Percentiles rank a stretch among this genome's conserved stretches.
These are phyloP conservation scores for Monosporozyma aerobia DNA, from an alignment of 805 yeast species.

Conservation along the genomic window DNA sequence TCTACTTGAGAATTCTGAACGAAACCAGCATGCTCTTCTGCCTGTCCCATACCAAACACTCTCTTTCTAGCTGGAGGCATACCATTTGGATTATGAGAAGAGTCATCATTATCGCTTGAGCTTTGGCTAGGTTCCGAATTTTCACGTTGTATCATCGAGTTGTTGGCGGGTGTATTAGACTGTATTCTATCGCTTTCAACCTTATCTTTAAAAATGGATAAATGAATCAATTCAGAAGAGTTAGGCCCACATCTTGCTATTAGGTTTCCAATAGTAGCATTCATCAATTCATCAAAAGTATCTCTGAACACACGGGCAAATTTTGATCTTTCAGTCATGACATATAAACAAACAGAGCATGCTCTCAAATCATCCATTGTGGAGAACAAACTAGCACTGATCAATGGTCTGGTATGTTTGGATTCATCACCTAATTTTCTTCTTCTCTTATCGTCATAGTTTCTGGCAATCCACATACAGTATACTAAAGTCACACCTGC, in stretches of 20 bases:
- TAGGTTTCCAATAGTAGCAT: constrained; percentile 53
- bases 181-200: neutral
- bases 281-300: constrained; percentile 57
- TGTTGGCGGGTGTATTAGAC: neutral
- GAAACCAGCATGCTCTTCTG: constrained; percentile 19
- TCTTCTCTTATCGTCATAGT: constrained; percentile 48
- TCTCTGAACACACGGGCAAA: constrained; percentile 56
- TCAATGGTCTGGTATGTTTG: constrained; percentile 51
- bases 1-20: constrained; percentile 33
- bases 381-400: constrained; percentile 43
- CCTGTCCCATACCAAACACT: constrained; percentile 29
- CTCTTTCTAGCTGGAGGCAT: constrained; percentile 56
- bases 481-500: constrained; percentile 62
- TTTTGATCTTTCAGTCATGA: constrained; percentile 56
- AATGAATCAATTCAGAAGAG: constrained; percentile 42
- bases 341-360: constrained; percentile 58
- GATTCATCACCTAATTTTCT: constrained; percentile 46
- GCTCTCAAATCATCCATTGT: constrained; percentile 57
- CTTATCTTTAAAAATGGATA: neutral
- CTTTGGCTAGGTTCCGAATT: constrained; percentile 7
- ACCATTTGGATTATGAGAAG: constrained; percentile 23
- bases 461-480: constrained; percentile 58
- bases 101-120: neutral
- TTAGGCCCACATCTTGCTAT: constrained; percentile 57
- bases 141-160: neutral